phyloP scores from a whole-genome alignment of 441 rosid genomes.

The Populus hybrid region DNA sequence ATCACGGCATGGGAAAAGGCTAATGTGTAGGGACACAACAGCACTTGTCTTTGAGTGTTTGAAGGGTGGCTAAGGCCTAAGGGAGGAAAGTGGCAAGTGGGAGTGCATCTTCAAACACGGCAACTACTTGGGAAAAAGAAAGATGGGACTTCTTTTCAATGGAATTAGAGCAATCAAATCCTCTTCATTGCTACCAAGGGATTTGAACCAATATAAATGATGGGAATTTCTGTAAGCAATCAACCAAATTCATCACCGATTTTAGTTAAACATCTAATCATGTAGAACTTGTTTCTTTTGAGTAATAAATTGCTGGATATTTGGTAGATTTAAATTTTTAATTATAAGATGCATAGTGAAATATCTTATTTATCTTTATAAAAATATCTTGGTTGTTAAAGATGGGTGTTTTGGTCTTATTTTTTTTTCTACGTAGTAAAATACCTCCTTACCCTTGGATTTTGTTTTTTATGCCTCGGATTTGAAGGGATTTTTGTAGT shows the following conservation, averaged over 20 bases:
- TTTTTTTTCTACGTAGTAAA: no score
- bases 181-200: not conserved
- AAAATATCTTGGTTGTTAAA: no score
- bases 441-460: no score
- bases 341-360: no score
- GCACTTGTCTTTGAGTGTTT: not conserved
- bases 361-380: no score
- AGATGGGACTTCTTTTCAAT: constrained; percentile 4
- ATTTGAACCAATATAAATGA: not conserved
- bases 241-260: not conserved
- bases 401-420: no score
- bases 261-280: not conserved
- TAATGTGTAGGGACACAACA: constrained; percentile 19
- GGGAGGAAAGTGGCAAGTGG: constrained; percentile 4
- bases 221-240: not conserved
- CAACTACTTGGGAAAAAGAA: constrained; percentile 1
- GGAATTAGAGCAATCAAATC: not conserved
- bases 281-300: not conserved
- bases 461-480: no score
- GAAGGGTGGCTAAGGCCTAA: not conserved
- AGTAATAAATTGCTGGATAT: no score
- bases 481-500: no score
- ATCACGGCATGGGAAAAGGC: constrained; percentile 43
- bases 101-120: constrained; percentile 11
- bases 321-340: no score